Conservation (phyloP, 495 filamentous ascomycete genomes). For the Tuber umbilicatum region DNA sequence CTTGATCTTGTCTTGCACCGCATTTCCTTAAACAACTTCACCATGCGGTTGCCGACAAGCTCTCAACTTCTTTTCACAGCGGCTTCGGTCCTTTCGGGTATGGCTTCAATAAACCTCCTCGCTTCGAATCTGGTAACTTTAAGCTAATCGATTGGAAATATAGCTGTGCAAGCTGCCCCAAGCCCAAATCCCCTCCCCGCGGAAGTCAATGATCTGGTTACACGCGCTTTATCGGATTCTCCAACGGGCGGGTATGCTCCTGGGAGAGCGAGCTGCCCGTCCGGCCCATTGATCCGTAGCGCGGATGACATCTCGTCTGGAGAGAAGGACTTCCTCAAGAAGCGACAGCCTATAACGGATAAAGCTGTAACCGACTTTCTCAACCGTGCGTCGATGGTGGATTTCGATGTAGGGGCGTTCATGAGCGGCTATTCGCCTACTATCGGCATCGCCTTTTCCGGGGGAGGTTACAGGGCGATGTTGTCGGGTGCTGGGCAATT, state of each 20-base stretch:
- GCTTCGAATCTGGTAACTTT: not conserved
- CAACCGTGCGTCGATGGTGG: slow-evolving; percentile 60
- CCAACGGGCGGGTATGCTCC: slow-evolving; percentile 55
- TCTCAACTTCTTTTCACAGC: slow-evolving; percentile 19
- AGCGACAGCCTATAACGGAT: slow-evolving; percentile 53
- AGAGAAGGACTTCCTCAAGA: slow-evolving; percentile 37
- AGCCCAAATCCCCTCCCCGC: slow-evolving; percentile 4
- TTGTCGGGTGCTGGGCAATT: slow-evolving; percentile 83
- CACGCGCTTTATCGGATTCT: slow-evolving; percentile 51
- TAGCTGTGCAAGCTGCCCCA: slow-evolving; percentile 14
- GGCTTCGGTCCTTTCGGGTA: slow-evolving; percentile 18
- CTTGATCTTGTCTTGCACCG: not conserved
- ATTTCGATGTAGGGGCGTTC: slow-evolving; percentile 68
- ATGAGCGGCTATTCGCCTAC: slow-evolving; percentile 58
- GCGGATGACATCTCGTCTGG: slow-evolving; percentile 28
- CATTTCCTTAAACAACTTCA: not conserved
- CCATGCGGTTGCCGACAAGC: slow-evolving; percentile 11
- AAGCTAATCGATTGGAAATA: not conserved
- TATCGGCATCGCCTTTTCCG: slow-evolving; percentile 58
- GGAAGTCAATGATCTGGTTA: slow-evolving; percentile 12
- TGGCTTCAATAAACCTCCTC: not conserved
- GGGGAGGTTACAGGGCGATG: slow-evolving; percentile 79
- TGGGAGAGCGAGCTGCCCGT: slow-evolving; percentile 50
- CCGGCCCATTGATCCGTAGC: slow-evolving; percentile 47
- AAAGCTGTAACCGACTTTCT: slow-evolving; percentile 68